phyloP scores from a whole-genome alignment of 768 basidiomycete species.

The Mycena vulgaris region DNA sequence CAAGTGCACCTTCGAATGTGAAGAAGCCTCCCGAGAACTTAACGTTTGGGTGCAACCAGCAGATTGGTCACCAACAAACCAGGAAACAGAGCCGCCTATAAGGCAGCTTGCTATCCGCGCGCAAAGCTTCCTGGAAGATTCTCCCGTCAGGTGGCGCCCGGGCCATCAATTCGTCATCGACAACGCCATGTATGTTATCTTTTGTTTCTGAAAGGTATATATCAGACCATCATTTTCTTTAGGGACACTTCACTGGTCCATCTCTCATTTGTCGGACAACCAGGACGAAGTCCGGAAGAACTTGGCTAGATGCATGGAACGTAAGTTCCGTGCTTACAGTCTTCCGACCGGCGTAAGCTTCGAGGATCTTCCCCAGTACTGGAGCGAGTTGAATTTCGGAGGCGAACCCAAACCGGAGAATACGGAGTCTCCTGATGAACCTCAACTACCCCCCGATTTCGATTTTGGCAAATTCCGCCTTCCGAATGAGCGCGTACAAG shows the following conservation, averaged over 20 bases:
- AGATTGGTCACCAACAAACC: slow-evolving; percentile 57
- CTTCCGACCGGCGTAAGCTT: slow-evolving; percentile 66
- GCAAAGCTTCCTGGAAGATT: slow-evolving; percentile 60
- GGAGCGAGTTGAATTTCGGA: slow-evolving; percentile 61
- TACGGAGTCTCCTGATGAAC: not conserved
- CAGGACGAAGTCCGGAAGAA: slow-evolving; percentile 53
- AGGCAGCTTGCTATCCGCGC: slow-evolving; percentile 71
- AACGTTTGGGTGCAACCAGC: slow-evolving; percentile 79
- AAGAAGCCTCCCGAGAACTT: slow-evolving; percentile 57
- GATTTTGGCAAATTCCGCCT: slow-evolving; percentile 31
- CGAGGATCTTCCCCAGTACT: slow-evolving; percentile 61
- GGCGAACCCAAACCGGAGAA: slow-evolving; percentile 40
- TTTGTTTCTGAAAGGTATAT: not conserved
- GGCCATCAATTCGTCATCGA: slow-evolving; percentile 47
- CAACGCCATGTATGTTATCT: slow-evolving; percentile 48
- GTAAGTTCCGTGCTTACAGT: slow-evolving; percentile 62
- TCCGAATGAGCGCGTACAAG: slow-evolving; percentile 11
- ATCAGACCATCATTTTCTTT: not conserved
- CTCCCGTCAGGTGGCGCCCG: slow-evolving; percentile 53
- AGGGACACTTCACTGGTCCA: slow-evolving; percentile 78
- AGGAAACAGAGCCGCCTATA: slow-evolving; percentile 60
- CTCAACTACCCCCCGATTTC: slow-evolving; percentile 16
- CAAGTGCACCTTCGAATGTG: slow-evolving; percentile 74
- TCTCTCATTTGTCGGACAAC: slow-evolving; percentile 57
- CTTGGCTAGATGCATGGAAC: slow-evolving; percentile 51